Evolutionary conservation across 805 yeast species (phyloP).

Genomic region (Ogataea nakhonphanomensis): DNA sequence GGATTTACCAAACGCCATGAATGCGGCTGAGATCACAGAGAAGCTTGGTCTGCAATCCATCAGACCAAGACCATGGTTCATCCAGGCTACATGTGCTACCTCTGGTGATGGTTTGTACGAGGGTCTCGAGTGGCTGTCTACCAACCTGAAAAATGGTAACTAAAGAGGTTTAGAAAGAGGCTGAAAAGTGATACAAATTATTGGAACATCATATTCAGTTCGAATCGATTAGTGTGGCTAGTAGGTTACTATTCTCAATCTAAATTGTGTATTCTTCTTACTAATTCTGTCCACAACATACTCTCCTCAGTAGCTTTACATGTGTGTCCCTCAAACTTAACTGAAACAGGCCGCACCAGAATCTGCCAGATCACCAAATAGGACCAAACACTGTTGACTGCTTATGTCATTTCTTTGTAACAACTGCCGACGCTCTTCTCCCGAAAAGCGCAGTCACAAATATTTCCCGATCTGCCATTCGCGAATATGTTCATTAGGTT

Average conservation of each 20-base stretch:
- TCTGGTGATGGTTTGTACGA: slow-evolving; percentile 98
- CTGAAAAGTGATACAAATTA: slow-evolving; percentile 10
- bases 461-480: background rate
- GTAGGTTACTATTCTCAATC: slow-evolving; percentile 14
- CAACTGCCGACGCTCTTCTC: background rate
- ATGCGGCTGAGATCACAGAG: slow-evolving; percentile 97
- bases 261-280: slow-evolving; percentile 19
- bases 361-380: background rate
- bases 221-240: slow-evolving; percentile 6
- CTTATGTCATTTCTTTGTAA: slow-evolving; percentile 1
- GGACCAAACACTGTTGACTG: background rate
- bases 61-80: slow-evolving; percentile 99
- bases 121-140: slow-evolving; percentile 96
- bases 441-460: slow-evolving; percentile 11
- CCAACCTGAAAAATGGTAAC: slow-evolving; percentile 74
- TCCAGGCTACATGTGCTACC: slow-evolving; percentile 98
- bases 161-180: slow-evolving; percentile 22
- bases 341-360: background rate
- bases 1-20: slow-evolving; percentile 98
- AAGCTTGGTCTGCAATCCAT: slow-evolving; percentile 94
- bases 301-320: background rate
- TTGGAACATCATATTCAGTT: slow-evolving; percentile 1
- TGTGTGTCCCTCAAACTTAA: background rate
- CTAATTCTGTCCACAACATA: slow-evolving; percentile 10
- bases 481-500: background rate